A percentile compares a stretch with the other conserved stretches of the same genome.
These are phyloP conservation scores for Paratinospora sagittata DNA, from an alignment of 164 flowering plant genomes.

Conservation along the genomic window DNA sequence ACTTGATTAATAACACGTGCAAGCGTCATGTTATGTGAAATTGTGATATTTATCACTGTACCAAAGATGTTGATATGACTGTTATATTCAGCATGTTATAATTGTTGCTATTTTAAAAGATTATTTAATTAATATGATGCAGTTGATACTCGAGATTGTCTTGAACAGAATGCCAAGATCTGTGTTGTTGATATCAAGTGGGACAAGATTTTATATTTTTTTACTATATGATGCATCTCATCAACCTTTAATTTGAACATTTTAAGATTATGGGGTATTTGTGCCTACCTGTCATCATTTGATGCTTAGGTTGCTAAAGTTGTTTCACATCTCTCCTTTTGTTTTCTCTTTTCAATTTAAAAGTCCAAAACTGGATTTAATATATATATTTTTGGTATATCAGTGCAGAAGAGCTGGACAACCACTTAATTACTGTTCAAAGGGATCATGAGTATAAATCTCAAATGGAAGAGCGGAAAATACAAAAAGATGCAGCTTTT, in stretches of 20 bases:
- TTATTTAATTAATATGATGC: too few species aligned
- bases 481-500: slow-evolving; percentile 74
- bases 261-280: neutral
- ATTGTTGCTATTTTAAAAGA: too few species aligned
- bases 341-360: neutral
- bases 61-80: too few species aligned
- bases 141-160: too few species aligned
- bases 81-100: too few species aligned
- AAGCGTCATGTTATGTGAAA: too few species aligned
- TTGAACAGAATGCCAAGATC: too few species aligned
- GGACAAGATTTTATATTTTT: neutral
- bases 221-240: neutral
- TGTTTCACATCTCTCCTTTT: neutral
- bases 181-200: neutral
- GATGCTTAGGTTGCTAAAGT: neutral
- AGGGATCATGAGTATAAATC: slow-evolving; percentile 74
- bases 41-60: too few species aligned
- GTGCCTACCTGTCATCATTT: neutral
- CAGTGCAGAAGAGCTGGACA: slow-evolving; percentile 93
- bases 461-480: slow-evolving; percentile 78
- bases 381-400: slow-evolving; percentile 10
- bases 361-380: neutral
- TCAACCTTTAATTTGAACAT: neutral
- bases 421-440: slow-evolving; percentile 73
- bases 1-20: too few species aligned